Conservation (phyloP, 306 rosid genomes). For the Ceratonia siliqua region DNA sequence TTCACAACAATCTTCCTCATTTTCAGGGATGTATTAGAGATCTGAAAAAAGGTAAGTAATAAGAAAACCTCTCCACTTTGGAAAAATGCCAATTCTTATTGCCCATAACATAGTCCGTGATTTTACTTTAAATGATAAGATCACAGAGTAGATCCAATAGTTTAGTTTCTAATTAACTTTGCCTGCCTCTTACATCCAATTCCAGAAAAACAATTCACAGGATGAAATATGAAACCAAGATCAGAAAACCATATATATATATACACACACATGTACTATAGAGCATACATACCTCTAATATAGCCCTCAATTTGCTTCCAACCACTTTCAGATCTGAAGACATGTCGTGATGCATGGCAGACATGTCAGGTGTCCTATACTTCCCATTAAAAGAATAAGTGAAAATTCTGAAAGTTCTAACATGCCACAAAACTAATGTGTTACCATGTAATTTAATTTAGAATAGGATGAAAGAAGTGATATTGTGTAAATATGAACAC, state of each 20-base stretch:
- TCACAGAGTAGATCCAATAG: background rate
- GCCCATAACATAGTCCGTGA: background rate
- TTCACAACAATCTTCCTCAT: conserved; percentile 62
- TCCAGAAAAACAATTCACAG: background rate
- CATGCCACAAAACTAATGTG: background rate
- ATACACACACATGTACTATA: background rate
- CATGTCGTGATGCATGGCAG: conserved; percentile 84
- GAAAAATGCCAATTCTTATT: background rate
- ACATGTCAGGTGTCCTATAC: conserved; percentile 90
- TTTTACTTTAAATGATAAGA: background rate
- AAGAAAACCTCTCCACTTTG: background rate
- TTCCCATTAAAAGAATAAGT: conserved; percentile 16
- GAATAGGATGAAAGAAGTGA: conserved; percentile 12
- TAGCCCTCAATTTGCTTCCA: conserved; percentile 67
- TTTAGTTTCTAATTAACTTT: background rate
- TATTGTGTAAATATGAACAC: background rate
- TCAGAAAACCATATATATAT: background rate
- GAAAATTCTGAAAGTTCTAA: conserved; percentile 22
- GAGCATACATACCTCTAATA: conserved; percentile 65
- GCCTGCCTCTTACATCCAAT: background rate
- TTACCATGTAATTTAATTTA: conserved; percentile 16
- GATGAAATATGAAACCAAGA: conserved; percentile 1
- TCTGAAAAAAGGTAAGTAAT: conserved; percentile 43
- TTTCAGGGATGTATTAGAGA: conserved; percentile 70
- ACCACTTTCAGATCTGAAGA: conserved; percentile 84